Conservation (phyloP, 768 basidiomycete species). For the Lactarius sanguifluus region DNA sequence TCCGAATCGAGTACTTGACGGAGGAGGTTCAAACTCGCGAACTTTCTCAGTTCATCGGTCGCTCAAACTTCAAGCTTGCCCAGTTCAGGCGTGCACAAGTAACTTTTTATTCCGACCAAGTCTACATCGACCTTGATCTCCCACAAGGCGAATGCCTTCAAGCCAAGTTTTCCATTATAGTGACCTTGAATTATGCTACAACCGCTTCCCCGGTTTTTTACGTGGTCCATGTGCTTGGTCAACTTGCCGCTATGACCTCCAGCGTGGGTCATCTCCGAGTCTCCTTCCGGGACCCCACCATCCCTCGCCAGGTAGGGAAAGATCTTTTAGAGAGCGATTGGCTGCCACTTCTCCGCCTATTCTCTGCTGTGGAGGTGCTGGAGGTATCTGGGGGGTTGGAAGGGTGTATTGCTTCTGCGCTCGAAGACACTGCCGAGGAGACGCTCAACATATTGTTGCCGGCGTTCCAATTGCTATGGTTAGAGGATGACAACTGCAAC, state of each 20-base stretch:
- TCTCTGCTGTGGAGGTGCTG: neutral
- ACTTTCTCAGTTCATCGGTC: too few species aligned
- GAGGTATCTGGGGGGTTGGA: neutral
- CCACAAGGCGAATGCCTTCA: neutral
- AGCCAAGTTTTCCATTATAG: neutral
- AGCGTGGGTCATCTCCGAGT: neutral
- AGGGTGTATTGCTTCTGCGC: neutral
- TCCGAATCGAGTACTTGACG: too few species aligned
- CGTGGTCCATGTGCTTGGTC: neutral
- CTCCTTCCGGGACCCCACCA: neutral
- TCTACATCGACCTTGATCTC: neutral
- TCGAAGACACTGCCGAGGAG: neutral
- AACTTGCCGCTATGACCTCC: neutral
- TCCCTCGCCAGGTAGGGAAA: too few species aligned
- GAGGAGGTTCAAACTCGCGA: too few species aligned
- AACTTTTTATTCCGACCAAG: too few species aligned
- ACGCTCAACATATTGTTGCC: neutral
- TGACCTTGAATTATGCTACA: too few species aligned
- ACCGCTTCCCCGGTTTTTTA: neutral
- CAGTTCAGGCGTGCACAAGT: too few species aligned
- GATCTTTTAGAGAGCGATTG: neutral
- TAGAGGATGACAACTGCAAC: neutral
- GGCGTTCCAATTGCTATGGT: neutral
- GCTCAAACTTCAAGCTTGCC: too few species aligned
- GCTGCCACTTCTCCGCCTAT: neutral